Base-by-base conservation (phyloP, 805 yeast genomes). In the Yamadazyma laniorum region DNA sequence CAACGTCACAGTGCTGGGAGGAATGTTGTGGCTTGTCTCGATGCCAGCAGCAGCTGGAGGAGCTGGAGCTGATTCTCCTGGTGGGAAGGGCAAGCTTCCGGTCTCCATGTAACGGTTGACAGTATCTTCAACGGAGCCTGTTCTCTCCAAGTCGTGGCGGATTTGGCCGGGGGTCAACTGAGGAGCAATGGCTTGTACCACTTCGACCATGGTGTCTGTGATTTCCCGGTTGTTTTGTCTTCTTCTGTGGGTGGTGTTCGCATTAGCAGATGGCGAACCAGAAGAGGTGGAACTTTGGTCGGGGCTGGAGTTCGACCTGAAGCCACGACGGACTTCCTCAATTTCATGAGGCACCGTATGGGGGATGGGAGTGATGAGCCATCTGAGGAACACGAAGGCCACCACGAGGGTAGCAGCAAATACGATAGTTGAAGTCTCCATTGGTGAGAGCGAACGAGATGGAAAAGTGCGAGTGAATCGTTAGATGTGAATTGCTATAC, bases 161-260 rank as follows among this genome's bases (percentile, higher is more conserved):
- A 93, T 87, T 55, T 85, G 95, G 6, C 75, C 85, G 3, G 63
- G 72, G 1, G 85, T 70, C 22, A 86, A 63, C 15, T 70, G 68
- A 3, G 97, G 96, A 0, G 89, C 95, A 39, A 91, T 69, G 29
- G 88, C 79, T 49, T 80, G 85, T 2, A 91, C 96, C 0, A 85
- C 81, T 46, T 84, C 93, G 30, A 91, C 71, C 98, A 91, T 91
- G 40, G 75, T 77, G 4, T 67, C 68, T 3, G 82, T 79, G 16
- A 83, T 80, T 11, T 58, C 64, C 40, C 85, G 72, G 32, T 72
- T 28, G 40, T 37, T 6, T 21, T 11, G 29, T 12, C 34, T 27
- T 6, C 30, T 11, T 5, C 13, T 6, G 12, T 7, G 7, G 29
- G 23, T 18, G 11, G 25, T 9, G 6, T 7, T 12, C 13, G 13